Percentiles rank a stretch among this genome's conserved stretches.
Evolutionary conservation across 2,329 filamentous ascomycete genomes (phyloP).

Genomic region (Sphaerulina populicola): DNA sequence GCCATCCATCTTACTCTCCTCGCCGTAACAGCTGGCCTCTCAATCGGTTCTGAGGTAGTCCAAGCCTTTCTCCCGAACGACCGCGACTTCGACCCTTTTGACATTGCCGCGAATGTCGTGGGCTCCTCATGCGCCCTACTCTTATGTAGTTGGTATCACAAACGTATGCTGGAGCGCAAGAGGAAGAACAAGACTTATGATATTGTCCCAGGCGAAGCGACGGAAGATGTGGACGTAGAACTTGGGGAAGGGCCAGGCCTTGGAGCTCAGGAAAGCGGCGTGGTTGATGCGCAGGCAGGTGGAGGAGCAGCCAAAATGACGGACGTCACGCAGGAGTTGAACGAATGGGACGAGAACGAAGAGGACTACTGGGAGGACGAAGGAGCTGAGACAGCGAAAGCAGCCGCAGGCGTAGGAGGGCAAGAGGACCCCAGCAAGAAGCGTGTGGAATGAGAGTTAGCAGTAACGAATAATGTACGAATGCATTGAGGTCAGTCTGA

Average conservation of each 20-base stretch:
- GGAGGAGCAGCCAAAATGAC: constrained; percentile 48
- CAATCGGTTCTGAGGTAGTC: constrained; percentile 66
- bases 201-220: constrained; percentile 53
- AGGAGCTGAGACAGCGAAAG: constrained; percentile 34
- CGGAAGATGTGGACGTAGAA: constrained; percentile 59
- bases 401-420: constrained; percentile 12
- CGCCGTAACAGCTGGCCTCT: constrained; percentile 65
- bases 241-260: constrained; percentile 53
- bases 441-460: constrained; percentile 34
- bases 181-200: constrained; percentile 65
- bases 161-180: constrained; percentile 85
- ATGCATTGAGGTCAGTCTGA: not conserved
- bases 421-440: constrained; percentile 35
- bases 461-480: constrained; percentile 8
- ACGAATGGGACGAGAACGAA: constrained; percentile 88
- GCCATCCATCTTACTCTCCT: constrained; percentile 74
- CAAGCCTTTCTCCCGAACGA: constrained; percentile 60
- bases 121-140: constrained; percentile 65
- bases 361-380: constrained; percentile 54
- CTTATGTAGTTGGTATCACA: constrained; percentile 84
- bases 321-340: constrained; percentile 68
- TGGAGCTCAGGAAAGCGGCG: constrained; percentile 29
- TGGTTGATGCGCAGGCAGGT: constrained; percentile 16
- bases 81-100: constrained; percentile 62
- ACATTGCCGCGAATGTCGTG: constrained; percentile 79